Evolutionary conservation across 2,329 filamentous ascomycete species (phyloP), one percentile per base, ranked within the genome.

Genomic region (Raffaelea arxii): DNA sequence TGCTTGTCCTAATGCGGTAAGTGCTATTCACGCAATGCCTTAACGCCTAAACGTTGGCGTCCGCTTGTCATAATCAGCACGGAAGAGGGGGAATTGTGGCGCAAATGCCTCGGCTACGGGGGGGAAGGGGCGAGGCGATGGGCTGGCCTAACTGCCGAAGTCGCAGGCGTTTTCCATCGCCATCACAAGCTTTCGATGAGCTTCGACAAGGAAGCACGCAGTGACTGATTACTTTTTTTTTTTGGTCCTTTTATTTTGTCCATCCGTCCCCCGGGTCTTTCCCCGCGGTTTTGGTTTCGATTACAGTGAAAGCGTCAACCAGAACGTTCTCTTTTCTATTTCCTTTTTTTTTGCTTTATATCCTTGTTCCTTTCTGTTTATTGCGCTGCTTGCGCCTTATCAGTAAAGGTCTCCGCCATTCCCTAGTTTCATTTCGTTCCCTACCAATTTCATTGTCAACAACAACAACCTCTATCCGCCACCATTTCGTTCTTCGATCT

Each of bases 131-230:
- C n/a, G 7, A n/a, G n/a, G n/a, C n/a, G n/a, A n/a, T n/a, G n/a
- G n/a, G n/a, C 36, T 11, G 14, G 36, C 36, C 14, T 25, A 43
- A 43, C 41, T 27, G 41, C 41, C 41, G 41, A 43, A 30, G 41
- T 21, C 41, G 25, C 41, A 35, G 36, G 38, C n/a, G 21, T 10
- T n/a, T 36, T 36, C 32, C 32, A 36, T 36, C 32, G 14, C 38
- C 44, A 49, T 49, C 48, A 49, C 48, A 44, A 47, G 48, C 48
- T 44, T 45, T 49, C 48, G 5, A 49, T 24, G 25, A 41, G 48
- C 44, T 49, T 49, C 48, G 48, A 47, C 27, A n/a, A n/a, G n/a
- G n/a, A n/a, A n/a, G n/a, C n/a, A n/a, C n/a, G n/a, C n/a, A n/a
- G n/a, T n/a, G n/a, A n/a, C n/a, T n/a, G n/a, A 6, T 37, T 7